Evolutionary conservation across 1,284 basidiomycete species (phyloP).

Genomic region (Schizopora paradoxa): DNA sequence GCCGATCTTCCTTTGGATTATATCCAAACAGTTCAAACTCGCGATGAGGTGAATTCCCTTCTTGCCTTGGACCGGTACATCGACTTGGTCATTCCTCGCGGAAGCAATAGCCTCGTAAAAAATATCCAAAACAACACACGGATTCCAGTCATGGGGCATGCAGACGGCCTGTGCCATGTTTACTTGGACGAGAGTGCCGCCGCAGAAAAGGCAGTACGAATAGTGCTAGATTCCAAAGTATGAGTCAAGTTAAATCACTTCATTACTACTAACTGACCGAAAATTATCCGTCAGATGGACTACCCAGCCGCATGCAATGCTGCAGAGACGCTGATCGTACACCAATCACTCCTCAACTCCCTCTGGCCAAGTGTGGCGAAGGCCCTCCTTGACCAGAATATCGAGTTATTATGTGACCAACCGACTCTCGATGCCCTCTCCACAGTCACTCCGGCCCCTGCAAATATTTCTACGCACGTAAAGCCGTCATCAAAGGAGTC

Average conservation of each 20-base stretch:
- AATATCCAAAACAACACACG: constrained; percentile 87
- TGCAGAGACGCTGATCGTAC: constrained; percentile 85
- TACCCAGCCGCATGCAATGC: constrained; percentile 98
- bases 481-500: constrained; percentile 52
- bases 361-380: constrained; percentile 79
- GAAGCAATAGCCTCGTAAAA: constrained; percentile 86
- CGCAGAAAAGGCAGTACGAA: constrained; percentile 69
- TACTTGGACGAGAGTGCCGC: constrained; percentile 86
- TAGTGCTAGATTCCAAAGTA: constrained; percentile 92
- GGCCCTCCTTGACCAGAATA: constrained; percentile 64
- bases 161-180: constrained; percentile 89
- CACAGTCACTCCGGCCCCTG: constrained; percentile 29
- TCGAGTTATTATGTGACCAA: constrained; percentile 79
- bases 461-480: constrained; percentile 43
- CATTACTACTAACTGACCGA: background rate
- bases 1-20: constrained; percentile 76
- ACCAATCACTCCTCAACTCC: constrained; percentile 62
- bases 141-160: constrained; percentile 99
- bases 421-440: constrained; percentile 50
- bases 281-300: constrained; percentile 55
- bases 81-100: constrained; percentile 95
- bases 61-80: constrained; percentile 89
- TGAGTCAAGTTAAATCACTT: constrained; percentile 18
- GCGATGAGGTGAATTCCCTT: constrained; percentile 87
- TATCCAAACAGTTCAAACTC: constrained; percentile 89